Base-by-base conservation (phyloP, 1,139 yeast genomes). In the Hansenula lynferdii region DNA sequence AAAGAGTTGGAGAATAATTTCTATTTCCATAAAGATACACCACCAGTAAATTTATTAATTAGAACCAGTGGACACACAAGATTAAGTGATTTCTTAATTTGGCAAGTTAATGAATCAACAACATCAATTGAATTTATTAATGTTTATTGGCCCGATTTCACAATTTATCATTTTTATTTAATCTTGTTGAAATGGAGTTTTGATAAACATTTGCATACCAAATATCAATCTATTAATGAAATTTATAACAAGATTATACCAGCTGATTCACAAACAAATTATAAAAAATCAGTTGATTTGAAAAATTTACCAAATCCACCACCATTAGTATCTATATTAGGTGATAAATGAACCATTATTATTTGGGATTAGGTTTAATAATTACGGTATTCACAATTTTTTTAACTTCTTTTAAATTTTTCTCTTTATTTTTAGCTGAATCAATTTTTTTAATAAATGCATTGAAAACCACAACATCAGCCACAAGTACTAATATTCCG, bases 401-500 rank as follows among this genome's bases (percentile, higher is more conserved):
- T 50, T 75, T 81, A 31, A 71, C 69, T 55, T 87, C 96, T 43
- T 62, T 70, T 55, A 76, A 78, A 34, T 51, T 58, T 36, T 71
- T 56, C 52, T 89, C 96, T 14, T 47, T 62, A 4, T 39, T 47
- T 51, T 72, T 74, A 0, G 97, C 96, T 31, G 80, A 86, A 33
- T 80, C 85, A 8, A 89, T 69, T 48, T 78, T 77, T 45, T 77
- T 69, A 42, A 84, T 57, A 57, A 89, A 92, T 8, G 96, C 83
- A 59, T 80, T 69, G 58, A 86, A 89, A 15, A 92, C 94, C 25
- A 86, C 96, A 16, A 85, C 94, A 54, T 92, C 98, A 0, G 97
- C 97, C 7, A 89, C 73, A 31, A 90, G 67, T 1, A 85, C 81
- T 41, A 90, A 56, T 0, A 89, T 48, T 1, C 85, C 89, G 44